These are phyloP conservation scores for Fraxinus excelsior DNA, from an alignment of 257 asterid genomes.

Conservation along the genomic window DNA sequence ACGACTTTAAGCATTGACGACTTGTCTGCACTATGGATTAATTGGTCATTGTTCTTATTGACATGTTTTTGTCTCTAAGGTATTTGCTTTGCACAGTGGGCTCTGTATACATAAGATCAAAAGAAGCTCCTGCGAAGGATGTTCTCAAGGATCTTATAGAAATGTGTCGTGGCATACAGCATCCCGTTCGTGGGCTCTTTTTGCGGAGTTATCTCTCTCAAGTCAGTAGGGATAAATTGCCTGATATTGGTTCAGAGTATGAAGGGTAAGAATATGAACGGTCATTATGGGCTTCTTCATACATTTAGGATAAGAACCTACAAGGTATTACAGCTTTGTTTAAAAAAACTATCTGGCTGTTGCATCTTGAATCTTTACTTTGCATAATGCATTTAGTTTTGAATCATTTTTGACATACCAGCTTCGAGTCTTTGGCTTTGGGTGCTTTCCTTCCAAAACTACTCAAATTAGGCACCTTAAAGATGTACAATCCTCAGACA, in stretches of 20 bases:
- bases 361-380: constrained; percentile 14
- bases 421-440: constrained; percentile 1
- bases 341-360: background rate
- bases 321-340: background rate
- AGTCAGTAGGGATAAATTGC: constrained; percentile 96
- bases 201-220: constrained; percentile 96
- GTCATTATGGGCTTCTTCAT: constrained; percentile 17
- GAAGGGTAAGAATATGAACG: constrained; percentile 73
- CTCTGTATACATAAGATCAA: constrained; percentile 89
- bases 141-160: constrained; percentile 97
- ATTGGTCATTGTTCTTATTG: constrained; percentile 18
- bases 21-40: constrained; percentile 10
- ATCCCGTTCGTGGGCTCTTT: constrained; percentile 97
- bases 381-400: background rate
- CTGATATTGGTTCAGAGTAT: constrained; percentile 94
- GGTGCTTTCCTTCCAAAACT: background rate
- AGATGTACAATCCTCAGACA: constrained; percentile 15
- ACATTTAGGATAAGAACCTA: constrained; percentile 4
- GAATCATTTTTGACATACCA: background rate
- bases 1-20: background rate
- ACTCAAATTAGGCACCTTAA: constrained; percentile 10
- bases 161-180: constrained; percentile 97
- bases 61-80: constrained; percentile 43
- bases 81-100: constrained; percentile 97
- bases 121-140: constrained; percentile 99